Evolutionary conservation across 2,329 filamentous ascomycete species (phyloP).

Genomic region (Xylariaceae sp.): DNA sequence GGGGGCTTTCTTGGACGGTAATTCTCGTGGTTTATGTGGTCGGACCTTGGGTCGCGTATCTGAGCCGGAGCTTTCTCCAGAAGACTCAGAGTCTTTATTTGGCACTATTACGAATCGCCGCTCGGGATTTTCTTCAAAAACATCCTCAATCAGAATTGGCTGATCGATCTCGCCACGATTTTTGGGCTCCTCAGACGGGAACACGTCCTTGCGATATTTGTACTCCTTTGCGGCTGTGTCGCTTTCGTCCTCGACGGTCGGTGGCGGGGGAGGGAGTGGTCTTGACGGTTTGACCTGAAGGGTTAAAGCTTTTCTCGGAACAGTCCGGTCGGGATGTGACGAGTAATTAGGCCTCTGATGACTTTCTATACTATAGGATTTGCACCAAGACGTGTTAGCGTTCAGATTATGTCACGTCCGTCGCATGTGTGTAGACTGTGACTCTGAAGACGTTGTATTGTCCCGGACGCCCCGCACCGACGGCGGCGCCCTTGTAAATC

Average conservation of each 20-base stretch:
- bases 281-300: conserved; percentile 26
- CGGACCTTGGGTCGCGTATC: conserved; percentile 15
- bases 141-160: conserved; percentile 62
- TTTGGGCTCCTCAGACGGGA: conserved; percentile 53
- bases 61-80: conserved; percentile 19
- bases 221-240: conserved; percentile 62
- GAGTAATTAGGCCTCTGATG: conserved; percentile 17
- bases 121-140: conserved; percentile 59
- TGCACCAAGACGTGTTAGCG: conserved; percentile 9
- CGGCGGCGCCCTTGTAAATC: not conserved
- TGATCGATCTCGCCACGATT: conserved; percentile 67
- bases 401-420: not conserved
- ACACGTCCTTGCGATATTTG: conserved; percentile 35
- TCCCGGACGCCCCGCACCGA: not conserved
- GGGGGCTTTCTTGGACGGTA: conserved; percentile 19
- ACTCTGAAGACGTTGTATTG: too few relatives aligned
- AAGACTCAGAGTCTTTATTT: conserved; percentile 32
- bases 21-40: conserved; percentile 19
- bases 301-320: conserved; percentile 22
- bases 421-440: too few relatives aligned
- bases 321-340: conserved; percentile 20
- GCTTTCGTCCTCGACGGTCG: conserved; percentile 68
- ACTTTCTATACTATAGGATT: conserved; percentile 17
- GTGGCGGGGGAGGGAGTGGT: conserved; percentile 53
- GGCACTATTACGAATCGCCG: conserved; percentile 62